Base-by-base conservation (phyloP, 371 early-diverging fungal species). In the Chytridium lagenaria region DNA sequence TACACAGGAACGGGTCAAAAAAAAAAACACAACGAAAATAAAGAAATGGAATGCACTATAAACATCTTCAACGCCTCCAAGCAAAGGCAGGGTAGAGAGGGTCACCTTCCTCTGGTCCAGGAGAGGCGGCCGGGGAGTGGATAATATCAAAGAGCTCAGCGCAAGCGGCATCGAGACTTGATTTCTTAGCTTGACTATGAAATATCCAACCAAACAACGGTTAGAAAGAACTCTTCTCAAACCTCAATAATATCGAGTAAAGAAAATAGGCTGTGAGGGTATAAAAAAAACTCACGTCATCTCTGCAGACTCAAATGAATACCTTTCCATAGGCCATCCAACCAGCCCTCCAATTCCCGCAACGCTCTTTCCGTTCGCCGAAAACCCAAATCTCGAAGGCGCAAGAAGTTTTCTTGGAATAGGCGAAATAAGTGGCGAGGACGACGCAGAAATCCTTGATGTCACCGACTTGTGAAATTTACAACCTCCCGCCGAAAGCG, bases 21-120 rank as follows among this genome's bases (percentile, higher is more conserved):
- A n/a, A n/a, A n/a, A n/a, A n/a, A n/a, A n/a, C n/a, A n/a, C n/a
- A n/a, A n/a, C n/a, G n/a, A n/a, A n/a, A n/a, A n/a, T n/a, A n/a
- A n/a, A n/a, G n/a, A n/a, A n/a, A n/a, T n/a, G n/a, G n/a, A n/a
- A n/a, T n/a, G n/a, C n/a, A n/a, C n/a, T n/a, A n/a, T n/a, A n/a
- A n/a, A n/a, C n/a, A n/a, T n/a, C n/a, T n/a, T 61, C 36, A 61
- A 3, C 61, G 61, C 61, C 30, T 61, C 61, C 61, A 61, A 28
- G 61, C n/a, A 36, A 5, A 37, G 26, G 37, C 3, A 61, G 36
- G 36, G 26, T 26, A 55, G 57, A 26, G 15, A 10, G 26, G 7
- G 15, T 26, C 7, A 61, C 26, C 61, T 5, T 61, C 61, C 5
- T 61, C 37, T 7, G 61, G 61, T 3, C 61, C 61, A 23, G 61